Conservation (phyloP, 257 asterid species). For the Capsicum baccatum region DNA sequence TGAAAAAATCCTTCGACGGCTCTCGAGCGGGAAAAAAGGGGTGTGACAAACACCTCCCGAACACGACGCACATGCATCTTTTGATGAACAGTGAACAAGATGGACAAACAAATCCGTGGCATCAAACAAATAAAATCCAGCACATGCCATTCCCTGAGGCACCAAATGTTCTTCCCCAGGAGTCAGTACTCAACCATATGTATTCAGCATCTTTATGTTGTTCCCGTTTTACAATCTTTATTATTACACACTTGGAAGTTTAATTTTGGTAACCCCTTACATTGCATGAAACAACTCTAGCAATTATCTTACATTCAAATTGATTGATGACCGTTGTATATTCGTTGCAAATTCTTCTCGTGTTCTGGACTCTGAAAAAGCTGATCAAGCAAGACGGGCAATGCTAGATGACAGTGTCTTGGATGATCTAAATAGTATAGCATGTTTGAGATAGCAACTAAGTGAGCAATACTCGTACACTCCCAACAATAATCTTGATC, state of each 20-base stretch:
- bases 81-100: conserved; percentile 53
- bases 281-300: neutral
- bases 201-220: neutral
- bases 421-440: conserved; percentile 59
- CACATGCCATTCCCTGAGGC: conserved; percentile 54
- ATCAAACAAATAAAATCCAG: conserved; percentile 56
- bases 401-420: conserved; percentile 58
- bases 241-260: neutral
- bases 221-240: neutral
- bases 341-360: conserved; percentile 55
- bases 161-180: conserved; percentile 52
- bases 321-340: conserved; percentile 27
- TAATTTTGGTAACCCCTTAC: neutral
- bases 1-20: too few species aligned
- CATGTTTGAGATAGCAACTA: conserved; percentile 57
- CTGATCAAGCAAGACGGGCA: conserved; percentile 53
- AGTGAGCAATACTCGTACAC: conserved; percentile 52
- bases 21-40: too few species aligned
- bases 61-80: conserved; percentile 48
- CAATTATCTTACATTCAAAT: conserved; percentile 1
- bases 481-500: conserved; percentile 49
- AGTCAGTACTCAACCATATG: conserved; percentile 46
- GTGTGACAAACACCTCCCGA: conserved; percentile 65
- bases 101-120: conserved; percentile 57
- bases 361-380: conserved; percentile 51